Evolutionary conservation across 2,329 filamentous ascomycete species (phyloP), one percentile per base, ranked within the genome.

Genomic region (Microsporum ferrugineum): DNA sequence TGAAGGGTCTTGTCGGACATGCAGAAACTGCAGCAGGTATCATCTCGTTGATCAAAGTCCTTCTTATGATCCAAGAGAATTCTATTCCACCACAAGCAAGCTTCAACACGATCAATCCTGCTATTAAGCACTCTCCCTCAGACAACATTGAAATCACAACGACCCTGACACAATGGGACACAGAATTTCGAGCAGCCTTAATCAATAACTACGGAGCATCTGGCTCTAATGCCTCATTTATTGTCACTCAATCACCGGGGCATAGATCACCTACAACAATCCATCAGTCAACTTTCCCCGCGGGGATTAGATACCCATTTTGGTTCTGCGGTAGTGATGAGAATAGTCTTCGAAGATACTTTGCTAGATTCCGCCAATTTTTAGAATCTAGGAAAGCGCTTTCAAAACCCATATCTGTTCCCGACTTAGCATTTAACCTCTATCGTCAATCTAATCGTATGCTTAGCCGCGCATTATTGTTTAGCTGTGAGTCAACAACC

Each of bases 1-100:
- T 74, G 29, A 75, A 75, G 57, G 71, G 66, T 2, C 62, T 66
- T 1, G 65, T 75, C 5, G 74, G 74, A 0, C 74, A 76, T 61
- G 64, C 66, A 0, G 73, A 75, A 61, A 64, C 67, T 0, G 67
- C 70, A 0, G 70, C 73, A 0, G 74, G 74, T 0, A 66, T 73
- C 12, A 66, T 69, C 1, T 65, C 66, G 0, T 53, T 74, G 10
- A 61, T 72, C 10, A 72, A 74, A 47, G 59, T 67, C 2, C 38
- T 73, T 36, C 39, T 72, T 23, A 71, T 72, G 67, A 66, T 74
- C 1, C 62, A 72, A 5, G 57, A 69, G 3, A 57, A 64, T 1
- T 51, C 47, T 4, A 68, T 72, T 3, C 69, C 69, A 0, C 64
- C 63, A 10, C 70, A 70, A 56, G 65, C 69, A 5, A 70, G 65